Conservation (phyloP, 345 rosid genomes). For the Physaria fendleri region DNA sequence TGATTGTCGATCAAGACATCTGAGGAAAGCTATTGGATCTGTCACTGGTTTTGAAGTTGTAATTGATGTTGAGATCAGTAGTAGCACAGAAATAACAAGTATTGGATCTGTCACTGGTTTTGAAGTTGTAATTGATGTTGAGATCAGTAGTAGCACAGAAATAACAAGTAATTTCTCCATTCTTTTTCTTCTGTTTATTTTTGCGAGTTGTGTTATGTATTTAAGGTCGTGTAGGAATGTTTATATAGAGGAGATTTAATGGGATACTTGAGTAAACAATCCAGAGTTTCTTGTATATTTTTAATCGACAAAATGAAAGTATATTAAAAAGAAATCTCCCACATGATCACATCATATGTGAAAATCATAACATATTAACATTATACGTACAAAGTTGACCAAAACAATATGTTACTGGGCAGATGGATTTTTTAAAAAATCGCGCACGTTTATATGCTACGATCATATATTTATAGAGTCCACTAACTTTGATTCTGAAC, state of each 20-base stretch:
- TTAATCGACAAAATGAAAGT: no score
- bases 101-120: conserved; percentile 9
- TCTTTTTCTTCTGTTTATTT: background rate
- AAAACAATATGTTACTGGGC: no score
- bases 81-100: background rate
- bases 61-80: background rate
- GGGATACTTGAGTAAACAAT: background rate
- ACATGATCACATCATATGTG: no score
- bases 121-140: conserved; percentile 8
- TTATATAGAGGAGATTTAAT: background rate
- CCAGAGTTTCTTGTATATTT: background rate
- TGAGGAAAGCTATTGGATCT: conserved; percentile 16
- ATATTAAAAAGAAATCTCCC: no score
- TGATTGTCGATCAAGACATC: conserved; percentile 14
- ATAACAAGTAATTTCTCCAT: background rate
- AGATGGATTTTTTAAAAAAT: no score
- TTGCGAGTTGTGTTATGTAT: background rate
- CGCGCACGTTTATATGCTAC: no score
- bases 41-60: conserved; percentile 18
- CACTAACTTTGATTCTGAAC: no score
- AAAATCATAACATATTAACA: no score
- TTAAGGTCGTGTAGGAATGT: background rate
- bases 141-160: conserved; percentile 3
- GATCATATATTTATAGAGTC: no score
- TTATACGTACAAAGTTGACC: no score